Evolutionary conservation across 1,284 basidiomycete species (phyloP), one percentile per base, ranked within the genome.

Genomic region (Athelia sp.): DNA sequence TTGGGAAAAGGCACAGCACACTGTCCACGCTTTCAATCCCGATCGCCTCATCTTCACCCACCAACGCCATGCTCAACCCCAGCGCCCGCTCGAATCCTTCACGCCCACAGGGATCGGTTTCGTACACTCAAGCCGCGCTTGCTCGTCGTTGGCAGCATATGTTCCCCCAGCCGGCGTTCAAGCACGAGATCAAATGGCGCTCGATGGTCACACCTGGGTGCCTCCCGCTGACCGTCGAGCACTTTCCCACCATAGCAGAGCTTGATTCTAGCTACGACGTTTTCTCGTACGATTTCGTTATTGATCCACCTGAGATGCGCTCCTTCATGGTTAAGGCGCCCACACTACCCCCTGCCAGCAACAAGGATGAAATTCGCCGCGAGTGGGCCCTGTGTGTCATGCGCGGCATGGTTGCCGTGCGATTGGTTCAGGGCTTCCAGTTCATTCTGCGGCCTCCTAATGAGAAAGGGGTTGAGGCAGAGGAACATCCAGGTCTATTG

Each of bases 351-450:
- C 84, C 84, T 0, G 59, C 63, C 11, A 56, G 69, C 40, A 73
- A 60, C 54, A 56, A 73, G 10, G 83, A 85, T 50, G 74, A 85
- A n/a, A 62, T 77, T 34, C 76, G 85, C 13, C 73, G 78, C 53
- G 72, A 84, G 52, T 87, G 83, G 78, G 91, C 93, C 0, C 71
- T 94, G 38, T 85, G 84, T 0, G 89, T 97, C 22, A 90, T 98
- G 86, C 80, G 88, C 26, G 93, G 93, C 46, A 96, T 98, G 90
- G 89, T 91, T 1, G 93, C 90, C 3, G 87, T 98, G 49, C 78
- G 96, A 14, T 76, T 99, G 8, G 83, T 88, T 6, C 94, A 98
- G 65, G 95, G 96, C n/a, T 99, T 98, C 67, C 96, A 99, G 64
- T 93, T 98, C 61, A 86, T 98, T 40, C 73, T 87, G 24, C 70